A percentile compares a stretch with the other conserved stretches of the same genome.
These are phyloP conservation scores for Ceratobasidium theobromae DNA, from an alignment of 1,284 basidiomycete genomes.

Conservation along the genomic window DNA sequence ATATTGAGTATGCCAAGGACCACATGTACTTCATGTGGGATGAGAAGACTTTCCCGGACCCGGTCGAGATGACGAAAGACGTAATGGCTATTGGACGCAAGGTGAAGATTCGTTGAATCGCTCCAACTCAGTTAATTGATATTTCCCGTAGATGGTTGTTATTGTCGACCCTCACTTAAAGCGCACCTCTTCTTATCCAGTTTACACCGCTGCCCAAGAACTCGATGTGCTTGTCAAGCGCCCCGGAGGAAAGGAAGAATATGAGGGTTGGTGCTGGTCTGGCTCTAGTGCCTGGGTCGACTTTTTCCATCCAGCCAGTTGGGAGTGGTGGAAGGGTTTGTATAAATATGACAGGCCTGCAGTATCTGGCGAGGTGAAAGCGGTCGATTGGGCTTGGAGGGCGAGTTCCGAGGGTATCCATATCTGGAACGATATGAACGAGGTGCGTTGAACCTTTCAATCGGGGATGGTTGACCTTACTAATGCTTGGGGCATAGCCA, in stretches of 20 bases:
- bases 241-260: conserved; percentile 73
- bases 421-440: conserved; percentile 99
- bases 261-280: conserved; percentile 98
- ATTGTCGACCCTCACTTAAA: conserved; percentile 98
- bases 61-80: conserved; percentile 88
- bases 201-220: conserved; percentile 84
- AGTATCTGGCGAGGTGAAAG: conserved; percentile 46
- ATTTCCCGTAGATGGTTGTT: conserved; percentile 76
- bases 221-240: conserved; percentile 81
- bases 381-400: conserved; percentile 61
- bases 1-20: conserved; percentile 94
- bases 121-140: neutral
- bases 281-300: conserved; percentile 96
- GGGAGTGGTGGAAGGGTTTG: conserved; percentile 88
- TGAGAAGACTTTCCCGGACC: conserved; percentile 87
- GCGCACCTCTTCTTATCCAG: conserved; percentile 75
- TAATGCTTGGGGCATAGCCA: conserved; percentile 55
- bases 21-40: conserved; percentile 99
- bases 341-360: conserved; percentile 62
- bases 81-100: conserved; percentile 86
- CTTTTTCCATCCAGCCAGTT: conserved; percentile 89
- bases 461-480: neutral
- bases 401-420: conserved; percentile 78
- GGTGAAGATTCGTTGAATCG: conserved; percentile 50
- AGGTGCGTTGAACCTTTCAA: conserved; percentile 54